These are phyloP conservation scores for Cladorrhinum samala DNA, from an alignment of 495 filamentous ascomycete genomes.

Conservation along the genomic window DNA sequence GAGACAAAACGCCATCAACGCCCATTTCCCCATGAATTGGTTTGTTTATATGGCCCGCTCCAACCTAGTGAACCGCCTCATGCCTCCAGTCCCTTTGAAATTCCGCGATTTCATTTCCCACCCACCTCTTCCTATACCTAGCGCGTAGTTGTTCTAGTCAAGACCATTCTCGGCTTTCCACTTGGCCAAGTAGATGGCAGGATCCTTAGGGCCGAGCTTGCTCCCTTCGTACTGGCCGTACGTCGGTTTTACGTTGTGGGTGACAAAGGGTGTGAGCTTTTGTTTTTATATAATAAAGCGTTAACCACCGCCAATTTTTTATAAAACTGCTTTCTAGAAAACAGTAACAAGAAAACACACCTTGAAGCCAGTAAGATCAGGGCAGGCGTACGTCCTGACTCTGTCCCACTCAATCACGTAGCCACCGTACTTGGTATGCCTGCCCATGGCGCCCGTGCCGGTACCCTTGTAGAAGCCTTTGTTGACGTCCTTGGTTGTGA, in stretches of 20 bases:
- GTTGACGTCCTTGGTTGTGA: constrained; percentile 88
- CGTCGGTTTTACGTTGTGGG: constrained; percentile 48
- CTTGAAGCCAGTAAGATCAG: constrained; percentile 63
- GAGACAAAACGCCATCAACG: not conserved
- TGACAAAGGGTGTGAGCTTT: constrained; percentile 85
- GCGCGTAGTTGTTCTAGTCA: constrained; percentile 36
- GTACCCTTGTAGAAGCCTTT: constrained; percentile 98
- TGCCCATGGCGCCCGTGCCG: constrained; percentile 76
- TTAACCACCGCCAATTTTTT: too few species aligned
- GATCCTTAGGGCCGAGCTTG: constrained; percentile 47
- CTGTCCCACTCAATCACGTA: constrained; percentile 79
- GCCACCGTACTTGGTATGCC: constrained; percentile 76
- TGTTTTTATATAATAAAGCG: too few species aligned
- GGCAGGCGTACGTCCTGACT: constrained; percentile 85
- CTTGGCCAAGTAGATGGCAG: constrained; percentile 51
- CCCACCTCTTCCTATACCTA: not conserved
- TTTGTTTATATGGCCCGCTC: not conserved
- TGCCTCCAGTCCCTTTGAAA: not conserved
- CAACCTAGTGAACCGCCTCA: not conserved
- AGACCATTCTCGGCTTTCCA: constrained; percentile 69
- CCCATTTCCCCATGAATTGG: not conserved
- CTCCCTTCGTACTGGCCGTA: constrained; percentile 48
- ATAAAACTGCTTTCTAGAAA: too few species aligned
- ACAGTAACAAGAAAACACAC: constrained; percentile 40
- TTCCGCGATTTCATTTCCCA: too few species aligned